phyloP scores from a whole-genome alignment of 2,329 filamentous ascomycete species.

The Aspergillus fructus region DNA sequence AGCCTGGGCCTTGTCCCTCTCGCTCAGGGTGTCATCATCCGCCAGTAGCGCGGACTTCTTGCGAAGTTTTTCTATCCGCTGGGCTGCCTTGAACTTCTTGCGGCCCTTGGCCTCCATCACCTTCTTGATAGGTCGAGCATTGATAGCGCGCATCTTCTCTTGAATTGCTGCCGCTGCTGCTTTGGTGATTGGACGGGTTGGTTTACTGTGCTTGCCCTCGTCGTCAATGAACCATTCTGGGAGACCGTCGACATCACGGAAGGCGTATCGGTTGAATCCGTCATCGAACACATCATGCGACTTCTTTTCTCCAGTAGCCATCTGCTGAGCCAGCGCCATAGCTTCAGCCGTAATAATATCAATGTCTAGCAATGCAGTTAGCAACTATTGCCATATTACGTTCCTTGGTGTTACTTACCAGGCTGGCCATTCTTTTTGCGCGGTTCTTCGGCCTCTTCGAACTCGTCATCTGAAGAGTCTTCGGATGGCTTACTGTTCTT shows the following conservation, averaged over 20 bases:
- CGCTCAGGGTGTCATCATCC: constrained; percentile 87
- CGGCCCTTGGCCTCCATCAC: constrained; percentile 92
- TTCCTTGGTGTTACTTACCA: constrained; percentile 30
- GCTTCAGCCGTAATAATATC: constrained; percentile 99
- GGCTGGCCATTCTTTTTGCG: constrained; percentile 44
- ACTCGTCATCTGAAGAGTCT: constrained; percentile 38
- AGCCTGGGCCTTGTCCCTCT: constrained; percentile 89
- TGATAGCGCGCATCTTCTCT: constrained; percentile 87
- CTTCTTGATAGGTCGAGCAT: constrained; percentile 98
- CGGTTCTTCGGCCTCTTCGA: constrained; percentile 36
- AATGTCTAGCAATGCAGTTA: constrained; percentile 62
- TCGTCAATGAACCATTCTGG: constrained; percentile 99
- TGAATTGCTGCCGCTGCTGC: constrained; percentile 89
- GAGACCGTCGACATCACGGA: constrained; percentile 86
- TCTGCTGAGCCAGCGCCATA: constrained; percentile 92
- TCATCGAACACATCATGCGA: constrained; percentile 82
- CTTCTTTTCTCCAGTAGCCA: constrained; percentile 81
- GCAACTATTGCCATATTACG: constrained; percentile 20
- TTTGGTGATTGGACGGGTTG: constrained; percentile 85
- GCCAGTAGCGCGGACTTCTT: constrained; percentile 93
- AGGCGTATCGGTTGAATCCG: constrained; percentile 86
- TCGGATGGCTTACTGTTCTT: constrained; percentile 27
- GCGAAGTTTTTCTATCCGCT: constrained; percentile 87
- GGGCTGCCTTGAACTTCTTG: constrained; percentile 95
- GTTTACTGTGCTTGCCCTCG: constrained; percentile 77